Base-by-base conservation (phyloP, 805 yeast genomes). In the Geotrichum ghanense region DNA sequence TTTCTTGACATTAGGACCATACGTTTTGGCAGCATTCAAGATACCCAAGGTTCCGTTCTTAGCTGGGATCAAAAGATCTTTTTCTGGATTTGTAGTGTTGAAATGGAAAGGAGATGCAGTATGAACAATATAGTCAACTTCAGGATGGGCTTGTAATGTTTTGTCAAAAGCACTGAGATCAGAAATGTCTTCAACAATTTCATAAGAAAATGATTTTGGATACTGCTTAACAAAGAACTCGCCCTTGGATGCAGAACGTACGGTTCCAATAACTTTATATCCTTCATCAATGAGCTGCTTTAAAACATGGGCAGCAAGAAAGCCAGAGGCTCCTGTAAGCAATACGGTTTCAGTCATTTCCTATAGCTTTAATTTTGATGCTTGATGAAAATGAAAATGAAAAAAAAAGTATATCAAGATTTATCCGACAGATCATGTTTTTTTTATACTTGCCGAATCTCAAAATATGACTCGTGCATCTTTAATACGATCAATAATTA, bases 321-420 rank as follows among this genome's bases (percentile, higher is more conserved):
- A 74, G 7, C 79, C 79, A 9, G 70, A 63, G 2, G 75, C 76
- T 5, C 79, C 78, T 3, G 78, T 66, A 10, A 74, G 69, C 24
- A 73, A 64, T 23, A 68, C 39, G n/a, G n/a, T n/a, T n/a, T n/a
- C n/a, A 66, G n/a, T n/a, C n/a, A n/a, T n/a, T n/a, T n/a, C n/a
- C n/a, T n/a, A n/a, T n/a, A n/a, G n/a, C n/a, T n/a, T n/a, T n/a
- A n/a, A n/a, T n/a, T n/a, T n/a, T n/a, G n/a, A n/a, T n/a, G n/a
- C n/a, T n/a, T n/a, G n/a, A n/a, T n/a, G n/a, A n/a, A n/a, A n/a
- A n/a, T n/a, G n/a, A n/a, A n/a, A n/a, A n/a, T n/a, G n/a, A n/a
- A n/a, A n/a, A n/a, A n/a, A n/a, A n/a, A n/a, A n/a, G n/a, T n/a
- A n/a, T n/a, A n/a, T n/a, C n/a, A n/a, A n/a, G n/a, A n/a, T n/a